A percentile compares a stretch with the other conserved stretches of the same genome.
Evolutionary conservation across 768 basidiomycete species (phyloP).

Genomic region (Suillus fuscotomentosus): DNA sequence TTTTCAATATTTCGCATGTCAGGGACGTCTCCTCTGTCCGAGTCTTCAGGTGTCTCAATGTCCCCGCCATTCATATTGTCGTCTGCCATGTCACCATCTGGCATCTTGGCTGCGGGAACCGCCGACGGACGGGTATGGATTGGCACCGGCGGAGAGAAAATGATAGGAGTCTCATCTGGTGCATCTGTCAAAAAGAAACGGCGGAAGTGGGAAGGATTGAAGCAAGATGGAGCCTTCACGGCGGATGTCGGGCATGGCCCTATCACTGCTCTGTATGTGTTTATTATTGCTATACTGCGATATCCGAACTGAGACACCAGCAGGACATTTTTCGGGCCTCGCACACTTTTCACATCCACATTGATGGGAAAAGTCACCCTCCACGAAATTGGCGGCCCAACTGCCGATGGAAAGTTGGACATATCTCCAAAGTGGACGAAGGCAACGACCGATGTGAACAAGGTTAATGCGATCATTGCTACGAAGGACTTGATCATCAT

Average conservation of each 20-base stretch:
- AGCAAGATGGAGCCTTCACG: conserved; percentile 41
- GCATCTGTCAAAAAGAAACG: conserved; percentile 45
- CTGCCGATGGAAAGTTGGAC: conserved; percentile 35
- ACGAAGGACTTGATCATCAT: conserved; percentile 50
- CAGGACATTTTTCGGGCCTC: conserved; percentile 51
- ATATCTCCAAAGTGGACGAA: conserved; percentile 47
- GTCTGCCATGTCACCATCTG: conserved; percentile 54
- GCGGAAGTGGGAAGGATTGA: conserved; percentile 44
- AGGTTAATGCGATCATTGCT: conserved; percentile 63
- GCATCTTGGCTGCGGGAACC: conserved; percentile 63
- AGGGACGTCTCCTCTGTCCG: conserved; percentile 34
- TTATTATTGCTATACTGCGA: neutral
- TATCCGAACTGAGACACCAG: conserved; percentile 1
- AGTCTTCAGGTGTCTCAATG: conserved; percentile 50
- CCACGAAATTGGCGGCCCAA: conserved; percentile 44
- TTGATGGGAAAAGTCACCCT: conserved; percentile 57
- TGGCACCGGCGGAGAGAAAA: conserved; percentile 66
- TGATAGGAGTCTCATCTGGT: conserved; percentile 12
- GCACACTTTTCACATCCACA: conserved; percentile 53
- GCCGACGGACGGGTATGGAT: conserved; percentile 76
- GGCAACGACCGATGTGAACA: conserved; percentile 44
- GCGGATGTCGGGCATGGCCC: conserved; percentile 69
- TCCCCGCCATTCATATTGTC: conserved; percentile 77
- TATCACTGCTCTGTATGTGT: conserved; percentile 53
- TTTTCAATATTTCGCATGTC: neutral